Conservation (phyloP, 2,329 filamentous ascomycete genomes). For the Aspergillus bombycis region DNA sequence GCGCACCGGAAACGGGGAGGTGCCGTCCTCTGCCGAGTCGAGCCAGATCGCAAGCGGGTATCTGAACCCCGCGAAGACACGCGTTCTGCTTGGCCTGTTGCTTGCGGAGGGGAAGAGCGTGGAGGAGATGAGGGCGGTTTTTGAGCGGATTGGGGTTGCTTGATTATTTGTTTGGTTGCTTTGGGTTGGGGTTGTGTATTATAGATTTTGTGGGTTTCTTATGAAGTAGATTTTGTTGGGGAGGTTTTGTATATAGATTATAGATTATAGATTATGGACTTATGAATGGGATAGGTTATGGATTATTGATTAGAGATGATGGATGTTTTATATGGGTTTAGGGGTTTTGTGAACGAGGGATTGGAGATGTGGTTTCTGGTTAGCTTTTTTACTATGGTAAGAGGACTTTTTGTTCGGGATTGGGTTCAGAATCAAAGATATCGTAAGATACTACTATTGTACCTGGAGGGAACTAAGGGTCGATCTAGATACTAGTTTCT, state of each 20-base stretch:
- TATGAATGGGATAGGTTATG: too few species aligned
- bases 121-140: slow-evolving; percentile 16
- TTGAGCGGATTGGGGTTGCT: slow-evolving; percentile 12
- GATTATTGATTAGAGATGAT: too few species aligned
- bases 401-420: too few species aligned
- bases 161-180: background rate
- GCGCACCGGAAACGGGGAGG: slow-evolving; percentile 30
- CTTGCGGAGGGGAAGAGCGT: slow-evolving; percentile 17
- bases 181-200: background rate
- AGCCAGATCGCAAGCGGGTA: slow-evolving; percentile 27
- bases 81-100: slow-evolving; percentile 23
- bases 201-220: background rate
- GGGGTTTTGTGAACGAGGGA: too few species aligned
- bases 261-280: background rate
- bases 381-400: too few species aligned
- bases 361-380: too few species aligned
- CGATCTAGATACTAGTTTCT: background rate
- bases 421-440: background rate
- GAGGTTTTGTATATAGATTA: background rate
- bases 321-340: too few species aligned
- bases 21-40: slow-evolving; percentile 22
- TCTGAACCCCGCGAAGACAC: slow-evolving; percentile 23
- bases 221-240: background rate
- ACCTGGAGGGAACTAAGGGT: background rate
- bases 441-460: background rate